These are phyloP conservation scores for Metschnikowia colocasiae DNA, from an alignment of 805 yeast genomes.

Conservation along the genomic window DNA sequence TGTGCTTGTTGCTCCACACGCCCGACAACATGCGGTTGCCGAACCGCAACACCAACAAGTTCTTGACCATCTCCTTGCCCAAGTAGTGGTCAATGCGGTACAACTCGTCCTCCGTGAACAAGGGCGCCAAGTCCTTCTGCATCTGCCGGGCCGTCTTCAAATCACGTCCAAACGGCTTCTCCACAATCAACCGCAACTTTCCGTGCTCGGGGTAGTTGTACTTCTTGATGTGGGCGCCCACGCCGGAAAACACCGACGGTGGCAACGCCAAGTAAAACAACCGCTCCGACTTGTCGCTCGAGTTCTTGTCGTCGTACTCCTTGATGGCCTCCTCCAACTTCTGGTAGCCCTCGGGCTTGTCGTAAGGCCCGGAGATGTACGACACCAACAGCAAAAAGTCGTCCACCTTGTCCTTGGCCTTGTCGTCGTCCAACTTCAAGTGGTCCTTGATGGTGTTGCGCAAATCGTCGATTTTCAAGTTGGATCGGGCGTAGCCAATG, in stretches of 20 bases:
- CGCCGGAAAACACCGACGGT: slow-evolving; percentile 83
- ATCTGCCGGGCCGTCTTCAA: slow-evolving; percentile 71
- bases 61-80: slow-evolving; percentile 98
- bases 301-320: slow-evolving; percentile 50
- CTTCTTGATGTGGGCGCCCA: slow-evolving; percentile 68
- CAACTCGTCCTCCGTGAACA: slow-evolving; percentile 86
- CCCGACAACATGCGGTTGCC: slow-evolving; percentile 85
- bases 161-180: slow-evolving; percentile 97
- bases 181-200: slow-evolving; percentile 75
- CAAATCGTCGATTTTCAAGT: slow-evolving; percentile 63
- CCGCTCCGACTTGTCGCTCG: slow-evolving; percentile 59
- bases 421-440: slow-evolving; percentile 51
- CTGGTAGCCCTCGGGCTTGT: slow-evolving; percentile 68
- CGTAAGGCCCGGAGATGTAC: slow-evolving; percentile 80
- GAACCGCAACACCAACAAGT: slow-evolving; percentile 81
- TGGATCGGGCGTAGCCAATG: slow-evolving; percentile 89
- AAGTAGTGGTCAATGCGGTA: slow-evolving; percentile 96
- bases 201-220: slow-evolving; percentile 61
- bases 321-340: slow-evolving; percentile 53
- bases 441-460: slow-evolving; percentile 60
- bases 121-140: slow-evolving; percentile 74
- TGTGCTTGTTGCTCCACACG: slow-evolving; percentile 81
- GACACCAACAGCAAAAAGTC: slow-evolving; percentile 63
- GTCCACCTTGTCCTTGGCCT: slow-evolving; percentile 41
- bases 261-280: slow-evolving; percentile 92